These are phyloP conservation scores for Lenzites betulinus DNA, from an alignment of 768 basidiomycete species.

Conservation along the genomic window DNA sequence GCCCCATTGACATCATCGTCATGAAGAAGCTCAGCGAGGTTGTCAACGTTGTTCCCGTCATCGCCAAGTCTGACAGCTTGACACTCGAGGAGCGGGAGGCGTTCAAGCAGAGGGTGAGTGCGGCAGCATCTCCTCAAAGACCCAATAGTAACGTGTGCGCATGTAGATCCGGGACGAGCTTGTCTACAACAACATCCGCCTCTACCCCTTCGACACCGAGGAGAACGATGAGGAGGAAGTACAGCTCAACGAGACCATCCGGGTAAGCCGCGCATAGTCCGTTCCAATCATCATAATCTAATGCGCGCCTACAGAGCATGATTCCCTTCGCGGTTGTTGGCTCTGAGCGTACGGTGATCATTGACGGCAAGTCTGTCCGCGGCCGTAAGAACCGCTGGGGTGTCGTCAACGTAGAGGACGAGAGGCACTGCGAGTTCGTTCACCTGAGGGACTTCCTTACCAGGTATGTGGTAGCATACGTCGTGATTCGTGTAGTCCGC, in stretches of 20 bases:
- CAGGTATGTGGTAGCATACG: constrained; percentile 46
- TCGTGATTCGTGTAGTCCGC: not conserved
- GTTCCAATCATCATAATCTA: not conserved
- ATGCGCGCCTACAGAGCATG: constrained; percentile 61
- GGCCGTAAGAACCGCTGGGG: constrained; percentile 99
- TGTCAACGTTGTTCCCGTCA: constrained; percentile 99
- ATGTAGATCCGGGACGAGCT: constrained; percentile 89
- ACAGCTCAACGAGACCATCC: constrained; percentile 84
- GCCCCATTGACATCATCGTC: constrained; percentile 96
- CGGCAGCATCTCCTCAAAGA: constrained; percentile 8
- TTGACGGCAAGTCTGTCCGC: constrained; percentile 93
- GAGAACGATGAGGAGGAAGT: constrained; percentile 94
- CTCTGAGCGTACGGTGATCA: constrained; percentile 93
- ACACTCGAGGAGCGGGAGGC: constrained; percentile 89
- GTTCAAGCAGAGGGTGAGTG: constrained; percentile 86
- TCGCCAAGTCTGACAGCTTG: constrained; percentile 95
- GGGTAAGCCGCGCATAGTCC: constrained; percentile 55
- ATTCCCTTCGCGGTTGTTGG: constrained; percentile 97
- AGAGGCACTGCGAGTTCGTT: constrained; percentile 96
- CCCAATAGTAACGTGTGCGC: not conserved
- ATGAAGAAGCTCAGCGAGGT: constrained; percentile 99
- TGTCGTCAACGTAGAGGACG: constrained; percentile 96
- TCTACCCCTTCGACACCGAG: constrained; percentile 97
- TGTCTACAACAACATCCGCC: constrained; percentile 85
- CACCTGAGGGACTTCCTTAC: constrained; percentile 97